A percentile compares a stretch with the other conserved stretches of the same genome.
These are phyloP conservation scores for Heimioporus sp. DNA, from an alignment of 768 basidiomycete species.

Conservation along the genomic window DNA sequence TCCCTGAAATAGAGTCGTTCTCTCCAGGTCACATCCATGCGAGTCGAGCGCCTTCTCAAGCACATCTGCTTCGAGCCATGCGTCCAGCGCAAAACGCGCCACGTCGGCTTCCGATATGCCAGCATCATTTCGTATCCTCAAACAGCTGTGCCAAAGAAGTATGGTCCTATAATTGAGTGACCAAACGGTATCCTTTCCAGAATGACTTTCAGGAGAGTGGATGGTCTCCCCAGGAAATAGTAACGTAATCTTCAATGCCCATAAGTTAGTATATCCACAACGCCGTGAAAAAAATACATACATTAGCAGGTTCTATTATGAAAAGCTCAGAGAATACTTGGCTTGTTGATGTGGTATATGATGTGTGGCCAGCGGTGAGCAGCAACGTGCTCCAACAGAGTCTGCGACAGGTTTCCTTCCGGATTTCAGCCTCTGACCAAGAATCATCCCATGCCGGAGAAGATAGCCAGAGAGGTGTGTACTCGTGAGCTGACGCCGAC, in stretches of 20 bases:
- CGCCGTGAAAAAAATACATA: too few species aligned
- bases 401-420: slow-evolving; percentile 69
- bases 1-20: slow-evolving; percentile 65
- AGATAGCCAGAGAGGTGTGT: slow-evolving; percentile 60
- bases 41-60: slow-evolving; percentile 61
- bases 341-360: slow-evolving; percentile 50
- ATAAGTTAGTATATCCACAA: not conserved
- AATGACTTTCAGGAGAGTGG: slow-evolving; percentile 23
- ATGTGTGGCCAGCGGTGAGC: slow-evolving; percentile 61
- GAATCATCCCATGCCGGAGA: slow-evolving; percentile 62
- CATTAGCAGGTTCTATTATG: slow-evolving; percentile 60
- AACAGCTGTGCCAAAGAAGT: slow-evolving; percentile 72
- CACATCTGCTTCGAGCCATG: slow-evolving; percentile 69
- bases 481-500: slow-evolving; percentile 49
- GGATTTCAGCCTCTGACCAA: slow-evolving; percentile 62
- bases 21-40: slow-evolving; percentile 67
- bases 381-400: slow-evolving; percentile 72
- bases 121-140: slow-evolving; percentile 52
- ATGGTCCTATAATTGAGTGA: slow-evolving; percentile 69
- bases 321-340: slow-evolving; percentile 47
- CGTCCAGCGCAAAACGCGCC: slow-evolving; percentile 59
- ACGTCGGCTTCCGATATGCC: slow-evolving; percentile 46
- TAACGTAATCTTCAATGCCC: slow-evolving; percentile 53
- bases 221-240: slow-evolving; percentile 74
- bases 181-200: slow-evolving; percentile 69